Evolutionary conservation across 768 basidiomycete genomes (phyloP).

Genomic region (Albatrellus ellisii): DNA sequence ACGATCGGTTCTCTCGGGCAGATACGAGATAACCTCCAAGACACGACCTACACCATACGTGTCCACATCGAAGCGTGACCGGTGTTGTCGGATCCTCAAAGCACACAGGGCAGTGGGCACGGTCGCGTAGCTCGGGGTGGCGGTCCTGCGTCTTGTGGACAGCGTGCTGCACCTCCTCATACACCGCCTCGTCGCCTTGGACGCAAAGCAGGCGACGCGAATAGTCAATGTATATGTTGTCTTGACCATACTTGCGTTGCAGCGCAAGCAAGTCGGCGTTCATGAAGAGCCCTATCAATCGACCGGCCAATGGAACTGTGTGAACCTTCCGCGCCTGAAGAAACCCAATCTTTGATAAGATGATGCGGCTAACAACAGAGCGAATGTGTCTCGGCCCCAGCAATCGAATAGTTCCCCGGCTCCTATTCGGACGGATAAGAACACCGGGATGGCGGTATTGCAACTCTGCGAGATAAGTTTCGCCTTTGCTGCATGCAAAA

Average conservation of each 20-base stretch:
- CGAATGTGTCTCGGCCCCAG: slow-evolving; percentile 37
- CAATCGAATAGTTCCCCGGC: slow-evolving; percentile 34
- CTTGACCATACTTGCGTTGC: slow-evolving; percentile 36
- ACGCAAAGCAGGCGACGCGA: slow-evolving; percentile 30
- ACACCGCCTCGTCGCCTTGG: slow-evolving; percentile 39
- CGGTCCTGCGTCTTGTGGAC: slow-evolving; percentile 21
- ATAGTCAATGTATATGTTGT: slow-evolving; percentile 41
- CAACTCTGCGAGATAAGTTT: slow-evolving; percentile 30
- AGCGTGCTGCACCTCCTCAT: slow-evolving; percentile 29
- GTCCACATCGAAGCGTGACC: slow-evolving; percentile 46
- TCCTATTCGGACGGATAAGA: slow-evolving; percentile 27
- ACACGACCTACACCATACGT: slow-evolving; percentile 56
- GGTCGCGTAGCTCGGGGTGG: slow-evolving; percentile 13
- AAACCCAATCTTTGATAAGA: slow-evolving; percentile 33
- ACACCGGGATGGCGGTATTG: slow-evolving; percentile 26
- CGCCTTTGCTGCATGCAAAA: slow-evolving; percentile 32
- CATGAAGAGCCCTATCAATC: slow-evolving; percentile 32
- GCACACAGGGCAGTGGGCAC: slow-evolving; percentile 51
- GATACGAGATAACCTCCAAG: slow-evolving; percentile 44
- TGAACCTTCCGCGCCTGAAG: slow-evolving; percentile 30
- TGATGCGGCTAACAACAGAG: slow-evolving; percentile 25
- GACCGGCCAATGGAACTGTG: slow-evolving; percentile 33
- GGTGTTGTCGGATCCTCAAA: slow-evolving; percentile 42
- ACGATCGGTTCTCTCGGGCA: slow-evolving; percentile 40
- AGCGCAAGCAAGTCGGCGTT: slow-evolving; percentile 32